Conservation (phyloP, 345 rosid species). For the Syzygium aqueum region DNA sequence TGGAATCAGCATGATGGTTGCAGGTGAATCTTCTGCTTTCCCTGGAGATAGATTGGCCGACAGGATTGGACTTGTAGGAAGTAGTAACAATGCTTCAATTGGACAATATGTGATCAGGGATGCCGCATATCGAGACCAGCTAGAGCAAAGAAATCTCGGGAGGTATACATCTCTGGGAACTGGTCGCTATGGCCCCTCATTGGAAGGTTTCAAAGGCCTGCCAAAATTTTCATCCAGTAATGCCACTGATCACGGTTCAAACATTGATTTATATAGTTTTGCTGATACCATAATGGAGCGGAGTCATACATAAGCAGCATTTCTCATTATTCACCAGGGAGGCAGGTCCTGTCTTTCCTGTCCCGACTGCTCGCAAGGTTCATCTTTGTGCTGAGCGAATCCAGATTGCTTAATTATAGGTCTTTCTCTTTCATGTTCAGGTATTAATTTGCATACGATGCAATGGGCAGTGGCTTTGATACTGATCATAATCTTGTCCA, state of each 20-base stretch:
- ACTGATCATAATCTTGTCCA: neutral
- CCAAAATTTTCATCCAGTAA: neutral
- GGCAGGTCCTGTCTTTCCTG: neutral
- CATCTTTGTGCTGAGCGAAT: neutral
- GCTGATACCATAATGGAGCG: slow-evolving; percentile 12
- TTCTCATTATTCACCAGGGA: neutral
- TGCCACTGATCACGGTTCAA: neutral
- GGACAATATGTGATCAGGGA: slow-evolving; percentile 17
- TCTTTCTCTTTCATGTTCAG: neutral
- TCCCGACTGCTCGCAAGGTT: neutral
- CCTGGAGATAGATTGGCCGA: slow-evolving; percentile 9
- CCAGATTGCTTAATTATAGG: neutral
- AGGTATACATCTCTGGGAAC: slow-evolving; percentile 18
- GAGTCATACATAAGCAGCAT: neutral
- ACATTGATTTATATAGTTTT: slow-evolving; percentile 12
- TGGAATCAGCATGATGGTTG: neutral
- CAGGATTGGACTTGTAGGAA: slow-evolving; percentile 13
- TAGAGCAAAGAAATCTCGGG: slow-evolving; percentile 11
- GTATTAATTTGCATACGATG: neutral
- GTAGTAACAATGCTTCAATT: slow-evolving; percentile 5
- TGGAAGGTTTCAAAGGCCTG: slow-evolving; percentile 10
- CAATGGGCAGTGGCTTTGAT: neutral
- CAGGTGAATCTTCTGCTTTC: slow-evolving; percentile 27
- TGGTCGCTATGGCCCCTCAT: slow-evolving; percentile 20
- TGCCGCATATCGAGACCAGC: slow-evolving; percentile 7